Evolutionary conservation across 73 alveolate genomes (phyloP), one percentile per base, ranked within the genome.

Genomic region (Blepharisma stoltei): DNA sequence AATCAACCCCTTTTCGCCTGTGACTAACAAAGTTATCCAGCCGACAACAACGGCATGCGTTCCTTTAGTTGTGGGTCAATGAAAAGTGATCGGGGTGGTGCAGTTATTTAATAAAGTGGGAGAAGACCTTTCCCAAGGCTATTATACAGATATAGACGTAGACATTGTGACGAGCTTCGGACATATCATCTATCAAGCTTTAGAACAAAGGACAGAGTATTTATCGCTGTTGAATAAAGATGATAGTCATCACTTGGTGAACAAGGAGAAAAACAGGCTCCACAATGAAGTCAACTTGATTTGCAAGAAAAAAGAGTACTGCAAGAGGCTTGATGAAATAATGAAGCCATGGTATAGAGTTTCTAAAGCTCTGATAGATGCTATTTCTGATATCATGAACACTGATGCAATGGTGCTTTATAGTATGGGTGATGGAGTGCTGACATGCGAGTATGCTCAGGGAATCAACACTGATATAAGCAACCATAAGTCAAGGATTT

Each of bases 101-200:
- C 73, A 60, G 73, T 38, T 60, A 9, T 60, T 60, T 60, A 60
- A 60, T 25, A 60, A 60, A 38, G 73, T 60, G 38, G 73, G 23
- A 0, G 23, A 60, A 18, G 23, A 14, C 4, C 14, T 14, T 14
- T n/a, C 73, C 0, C 73, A 60, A 25, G 23, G 73, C 46, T 60
- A 20, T 25, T 60, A 60, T 60, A 60, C 49, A 14, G 73, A 14
- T 20, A 38, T 14, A 14, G 73, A 60, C 46, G 73, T 60, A 25
- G 23, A 60, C 0, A 60, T 60, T 14, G 73, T 25, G 38, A 25
- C 37, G 0, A 60, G 73, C 23, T 38, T 60, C 23, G 73, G 73
- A 25, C 23, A 14, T 52, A 52, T 52, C 27, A 20, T 11, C 27
- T 14, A 52, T 52, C 23, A 52, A 14, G 23, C n/a, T 14, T 52